These are phyloP conservation scores for Pugionium dolabratum DNA, from an alignment of 345 rosid genomes.

Conservation along the genomic window DNA sequence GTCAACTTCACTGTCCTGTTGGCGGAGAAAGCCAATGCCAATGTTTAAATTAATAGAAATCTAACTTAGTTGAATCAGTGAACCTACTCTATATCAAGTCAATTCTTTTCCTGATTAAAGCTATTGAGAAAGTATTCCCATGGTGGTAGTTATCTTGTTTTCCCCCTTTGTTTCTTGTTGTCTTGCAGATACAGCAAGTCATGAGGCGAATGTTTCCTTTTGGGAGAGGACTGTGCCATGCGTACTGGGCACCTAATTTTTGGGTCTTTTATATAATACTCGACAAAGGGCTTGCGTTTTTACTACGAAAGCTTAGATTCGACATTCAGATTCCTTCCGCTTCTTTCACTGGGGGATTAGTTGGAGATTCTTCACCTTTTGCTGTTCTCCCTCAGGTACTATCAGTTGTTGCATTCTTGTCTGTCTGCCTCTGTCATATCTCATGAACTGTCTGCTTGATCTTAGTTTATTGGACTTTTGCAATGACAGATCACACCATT, in stretches of 20 bases:
- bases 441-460: neutral
- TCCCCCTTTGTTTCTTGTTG: neutral
- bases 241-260: conserved; percentile 96
- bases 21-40: neutral
- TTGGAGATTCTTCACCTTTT: conserved; percentile 80
- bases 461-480: neutral
- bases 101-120: neutral
- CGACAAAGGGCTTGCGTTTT: conserved; percentile 69
- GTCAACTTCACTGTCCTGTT: neutral
- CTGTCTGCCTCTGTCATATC: neutral
- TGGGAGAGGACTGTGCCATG: conserved; percentile 97
- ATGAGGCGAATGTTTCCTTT: conserved; percentile 85
- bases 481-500: conserved; percentile 67
- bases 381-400: conserved; percentile 73
- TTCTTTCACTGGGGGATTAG: conserved; percentile 89
- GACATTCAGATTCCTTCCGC: conserved; percentile 57
- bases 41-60: neutral
- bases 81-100: neutral
- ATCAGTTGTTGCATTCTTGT: neutral
- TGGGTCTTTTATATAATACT: conserved; percentile 88
- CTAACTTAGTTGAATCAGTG: neutral
- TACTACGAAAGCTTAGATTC: conserved; percentile 59
- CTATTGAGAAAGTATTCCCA: neutral
- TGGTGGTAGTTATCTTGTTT: neutral
- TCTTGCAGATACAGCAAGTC: conserved; percentile 82